Evolutionary conservation across 2,329 filamentous ascomycete genomes (phyloP).

Genomic region (Colletotrichum cordylinicola): DNA sequence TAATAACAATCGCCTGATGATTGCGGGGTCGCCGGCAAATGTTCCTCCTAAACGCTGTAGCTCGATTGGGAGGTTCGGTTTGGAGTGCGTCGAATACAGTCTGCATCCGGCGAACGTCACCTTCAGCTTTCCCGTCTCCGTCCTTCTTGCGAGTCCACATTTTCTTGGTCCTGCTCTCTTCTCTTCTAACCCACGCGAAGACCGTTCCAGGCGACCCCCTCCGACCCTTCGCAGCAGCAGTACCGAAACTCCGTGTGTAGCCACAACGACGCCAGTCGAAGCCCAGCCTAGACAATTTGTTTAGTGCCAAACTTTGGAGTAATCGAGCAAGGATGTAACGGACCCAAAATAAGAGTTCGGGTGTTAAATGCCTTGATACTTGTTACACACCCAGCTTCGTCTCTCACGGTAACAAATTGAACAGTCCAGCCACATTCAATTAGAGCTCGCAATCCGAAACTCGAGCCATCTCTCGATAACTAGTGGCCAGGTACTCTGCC

Average conservation of each 20-base stretch:
- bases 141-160: not conserved
- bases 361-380: not conserved
- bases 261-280: not conserved
- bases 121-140: conserved; percentile 13
- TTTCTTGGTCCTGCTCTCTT: not conserved
- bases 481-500: not conserved
- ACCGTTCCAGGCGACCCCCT: not conserved
- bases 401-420: not conserved
- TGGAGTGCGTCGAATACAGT: conserved; percentile 9
- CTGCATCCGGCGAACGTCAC: conserved; percentile 14
- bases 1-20: not conserved
- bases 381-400: not conserved
- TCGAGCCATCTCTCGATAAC: not conserved
- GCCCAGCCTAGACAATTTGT: not conserved
- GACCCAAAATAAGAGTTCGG: not conserved
- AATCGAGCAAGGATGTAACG: not conserved
- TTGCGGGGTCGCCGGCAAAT: not conserved
- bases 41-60: not conserved
- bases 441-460: not conserved
- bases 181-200: not conserved
- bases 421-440: not conserved
- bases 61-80: not conserved
- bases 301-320: not conserved
- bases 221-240: not conserved
- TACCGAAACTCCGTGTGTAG: not conserved